Conservation (phyloP, 768 basidiomycete genomes). For the Infundibulicybe gibba region DNA sequence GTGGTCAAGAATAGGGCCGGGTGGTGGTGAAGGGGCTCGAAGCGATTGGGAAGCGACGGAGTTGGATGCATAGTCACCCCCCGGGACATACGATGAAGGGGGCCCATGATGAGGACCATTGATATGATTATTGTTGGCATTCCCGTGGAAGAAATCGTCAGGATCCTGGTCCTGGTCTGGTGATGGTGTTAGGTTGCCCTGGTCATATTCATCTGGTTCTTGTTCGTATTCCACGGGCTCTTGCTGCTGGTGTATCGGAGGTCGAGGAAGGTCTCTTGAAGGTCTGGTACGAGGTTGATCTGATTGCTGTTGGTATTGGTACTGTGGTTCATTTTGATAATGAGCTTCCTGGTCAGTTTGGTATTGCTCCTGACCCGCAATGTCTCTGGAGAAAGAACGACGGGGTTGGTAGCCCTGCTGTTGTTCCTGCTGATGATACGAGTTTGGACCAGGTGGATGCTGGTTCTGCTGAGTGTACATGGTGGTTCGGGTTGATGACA, state of each 20-base stretch:
- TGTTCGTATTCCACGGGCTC: constrained; percentile 31
- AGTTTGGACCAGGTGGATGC: constrained; percentile 12
- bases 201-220: constrained; percentile 37
- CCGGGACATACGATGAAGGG: constrained; percentile 20
- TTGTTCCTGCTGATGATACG: constrained; percentile 13
- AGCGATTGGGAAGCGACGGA: constrained; percentile 52
- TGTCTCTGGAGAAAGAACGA: constrained; percentile 20
- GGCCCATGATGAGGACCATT: constrained; percentile 25
- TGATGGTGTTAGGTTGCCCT: constrained; percentile 17
- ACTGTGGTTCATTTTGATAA: constrained; percentile 10
- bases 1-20: constrained; percentile 77
- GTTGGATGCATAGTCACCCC: constrained; percentile 14
- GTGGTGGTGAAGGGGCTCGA: constrained; percentile 64
- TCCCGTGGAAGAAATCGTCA: constrained; percentile 45
- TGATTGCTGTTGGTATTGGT: constrained; percentile 4
- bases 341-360: constrained; percentile 22
- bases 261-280: too few species aligned
- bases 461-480: constrained; percentile 19
- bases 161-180: constrained; percentile 43
- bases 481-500: constrained; percentile 5
- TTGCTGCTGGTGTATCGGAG: constrained; percentile 9
- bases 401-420: constrained; percentile 11
- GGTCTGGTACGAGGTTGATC: constrained; percentile 11
- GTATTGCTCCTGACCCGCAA: constrained; percentile 23
- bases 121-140: constrained; percentile 16